Conservation (phyloP, 805 yeast genomes). For the Suhomyces sp. region DNA sequence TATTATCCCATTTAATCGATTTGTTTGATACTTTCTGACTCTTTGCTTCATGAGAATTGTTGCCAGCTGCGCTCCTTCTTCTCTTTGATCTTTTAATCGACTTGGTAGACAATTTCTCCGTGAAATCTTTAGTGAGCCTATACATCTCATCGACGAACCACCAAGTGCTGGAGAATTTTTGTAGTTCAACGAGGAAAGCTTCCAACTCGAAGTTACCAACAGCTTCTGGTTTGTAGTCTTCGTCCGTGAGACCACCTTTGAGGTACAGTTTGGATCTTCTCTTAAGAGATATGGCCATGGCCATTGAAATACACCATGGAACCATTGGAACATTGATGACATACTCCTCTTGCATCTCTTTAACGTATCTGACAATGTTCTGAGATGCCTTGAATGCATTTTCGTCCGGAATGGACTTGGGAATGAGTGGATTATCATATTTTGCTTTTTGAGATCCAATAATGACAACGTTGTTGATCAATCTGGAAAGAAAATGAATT, state of each 20-base stretch:
- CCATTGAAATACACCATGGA: conserved; percentile 26
- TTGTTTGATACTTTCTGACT: neutral
- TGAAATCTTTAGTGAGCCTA: conserved; percentile 21
- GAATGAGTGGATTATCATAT: conserved; percentile 22
- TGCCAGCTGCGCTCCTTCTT: conserved; percentile 1
- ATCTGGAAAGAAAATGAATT: conserved; percentile 25
- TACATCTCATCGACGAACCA: conserved; percentile 30
- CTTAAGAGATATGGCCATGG: conserved; percentile 26
- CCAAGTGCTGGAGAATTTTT: conserved; percentile 23
- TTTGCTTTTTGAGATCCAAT: conserved; percentile 27
- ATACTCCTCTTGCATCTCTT: conserved; percentile 17
- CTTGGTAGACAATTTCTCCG: conserved; percentile 11
- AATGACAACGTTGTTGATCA: conserved; percentile 28
- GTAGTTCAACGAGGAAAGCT: conserved; percentile 20
- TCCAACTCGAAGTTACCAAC: conserved; percentile 16
- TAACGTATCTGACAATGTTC: conserved; percentile 27
- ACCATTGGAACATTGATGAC: conserved; percentile 25
- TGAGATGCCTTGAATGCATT: conserved; percentile 22
- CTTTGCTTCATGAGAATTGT: neutral
- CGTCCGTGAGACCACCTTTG: neutral
- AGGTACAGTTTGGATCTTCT: conserved; percentile 14
- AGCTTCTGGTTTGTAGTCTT: neutral
- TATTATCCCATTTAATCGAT: neutral
- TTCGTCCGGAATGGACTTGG: conserved; percentile 24
- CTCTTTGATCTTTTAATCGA: neutral